A percentile compares a stretch with the other conserved stretches of the same genome.
phyloP scores from a whole-genome alignment of 176 grass and related monocot species.

The Thalia dealbata region DNA sequence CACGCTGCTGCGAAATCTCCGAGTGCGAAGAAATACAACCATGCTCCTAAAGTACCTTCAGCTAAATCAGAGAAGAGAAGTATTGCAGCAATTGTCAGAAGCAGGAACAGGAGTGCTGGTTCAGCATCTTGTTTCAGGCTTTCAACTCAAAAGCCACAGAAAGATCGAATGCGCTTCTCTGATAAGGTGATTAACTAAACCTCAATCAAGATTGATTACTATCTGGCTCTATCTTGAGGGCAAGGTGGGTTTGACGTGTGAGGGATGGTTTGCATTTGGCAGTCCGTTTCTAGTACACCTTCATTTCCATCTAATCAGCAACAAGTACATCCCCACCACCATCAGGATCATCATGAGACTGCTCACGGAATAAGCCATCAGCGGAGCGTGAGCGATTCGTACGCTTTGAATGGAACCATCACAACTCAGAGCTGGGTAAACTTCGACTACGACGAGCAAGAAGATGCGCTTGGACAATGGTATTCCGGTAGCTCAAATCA shows the following conservation, averaged over 20 bases:
- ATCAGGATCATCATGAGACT: constrained; percentile 73
- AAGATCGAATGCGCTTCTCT: constrained; percentile 90
- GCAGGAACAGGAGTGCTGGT: constrained; percentile 39
- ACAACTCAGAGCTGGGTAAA: constrained; percentile 51
- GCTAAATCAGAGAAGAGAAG: background rate
- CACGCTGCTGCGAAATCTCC: too few relatives aligned
- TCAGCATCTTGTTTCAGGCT: constrained; percentile 42
- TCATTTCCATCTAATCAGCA: constrained; percentile 76
- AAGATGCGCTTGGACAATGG: constrained; percentile 34
- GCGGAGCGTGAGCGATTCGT: constrained; percentile 42
- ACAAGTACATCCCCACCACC: constrained; percentile 67
- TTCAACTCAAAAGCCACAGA: constrained; percentile 35
- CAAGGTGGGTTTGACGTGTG: background rate
- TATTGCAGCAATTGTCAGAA: constrained; percentile 37
- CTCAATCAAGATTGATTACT: background rate
- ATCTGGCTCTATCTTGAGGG: background rate
- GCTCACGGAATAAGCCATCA: constrained; percentile 24
- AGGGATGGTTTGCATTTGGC: constrained; percentile 41
- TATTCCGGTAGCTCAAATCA: constrained; percentile 27
- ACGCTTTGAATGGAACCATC: constrained; percentile 27
- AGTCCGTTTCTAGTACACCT: constrained; percentile 42
- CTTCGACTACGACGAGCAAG: constrained; percentile 52
- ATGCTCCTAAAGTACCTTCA: constrained; percentile 38
- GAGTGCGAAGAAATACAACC: constrained; percentile 33
- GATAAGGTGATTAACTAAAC: constrained; percentile 90